A percentile compares a stretch with the other conserved stretches of the same genome.
phyloP scores from a whole-genome alignment of 495 filamentous ascomycete genomes.

The Penicillium malachiteum region DNA sequence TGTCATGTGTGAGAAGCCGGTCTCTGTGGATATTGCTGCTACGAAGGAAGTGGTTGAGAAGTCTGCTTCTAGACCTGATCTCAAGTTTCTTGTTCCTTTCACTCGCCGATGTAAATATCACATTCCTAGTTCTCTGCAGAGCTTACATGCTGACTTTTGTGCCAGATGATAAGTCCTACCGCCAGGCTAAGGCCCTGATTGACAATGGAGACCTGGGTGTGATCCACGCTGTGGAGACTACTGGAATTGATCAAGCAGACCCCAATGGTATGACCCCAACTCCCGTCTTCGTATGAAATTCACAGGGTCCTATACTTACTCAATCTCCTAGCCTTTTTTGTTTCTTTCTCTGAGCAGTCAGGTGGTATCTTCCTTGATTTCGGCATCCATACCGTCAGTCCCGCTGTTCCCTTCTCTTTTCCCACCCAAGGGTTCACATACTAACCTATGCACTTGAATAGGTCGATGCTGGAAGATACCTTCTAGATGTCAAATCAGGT shows the following conservation, averaged over 20 bases:
- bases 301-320: constrained; percentile 1
- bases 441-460: not conserved
- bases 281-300: not conserved
- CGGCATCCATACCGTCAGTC: constrained; percentile 16
- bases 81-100: constrained; percentile 23
- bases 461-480: constrained; percentile 19
- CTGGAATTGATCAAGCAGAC: constrained; percentile 17
- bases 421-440: not conserved
- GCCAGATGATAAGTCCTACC: constrained; percentile 15
- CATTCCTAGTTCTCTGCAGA: not conserved
- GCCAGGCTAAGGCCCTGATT: constrained; percentile 13
- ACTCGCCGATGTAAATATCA: constrained; percentile 18
- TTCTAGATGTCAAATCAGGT: constrained; percentile 17
- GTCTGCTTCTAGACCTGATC: constrained; percentile 69
- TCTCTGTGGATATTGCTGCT: constrained; percentile 24
- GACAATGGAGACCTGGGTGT: constrained; percentile 16
- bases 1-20: constrained; percentile 25
- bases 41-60: constrained; percentile 51
- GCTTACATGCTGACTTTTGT: not conserved
- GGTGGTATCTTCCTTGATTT: constrained; percentile 20
- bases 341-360: constrained; percentile 16
- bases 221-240: constrained; percentile 18
- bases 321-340: constrained; percentile 13
- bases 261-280: constrained; percentile 10
- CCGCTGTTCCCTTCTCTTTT: not conserved